These are phyloP conservation scores for Cydonia oblonga DNA, from an alignment of 331 rosid species.

Conservation along the genomic window DNA sequence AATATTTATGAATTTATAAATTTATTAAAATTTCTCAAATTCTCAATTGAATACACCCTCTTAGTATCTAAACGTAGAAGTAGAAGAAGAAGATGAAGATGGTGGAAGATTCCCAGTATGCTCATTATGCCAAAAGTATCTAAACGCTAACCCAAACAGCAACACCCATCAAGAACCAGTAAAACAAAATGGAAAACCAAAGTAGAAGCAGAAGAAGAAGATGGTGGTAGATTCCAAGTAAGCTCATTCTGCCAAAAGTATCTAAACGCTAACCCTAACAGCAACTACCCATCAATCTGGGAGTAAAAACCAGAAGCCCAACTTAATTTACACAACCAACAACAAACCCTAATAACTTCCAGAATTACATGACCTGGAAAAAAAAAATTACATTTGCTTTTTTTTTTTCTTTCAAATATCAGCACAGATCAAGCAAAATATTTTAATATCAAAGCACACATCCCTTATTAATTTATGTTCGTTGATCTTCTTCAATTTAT, in stretches of 20 bases:
- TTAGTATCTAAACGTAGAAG: too few species aligned
- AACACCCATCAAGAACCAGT: neutral
- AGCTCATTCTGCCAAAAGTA: neutral
- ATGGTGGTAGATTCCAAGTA: neutral
- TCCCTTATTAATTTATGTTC: too few species aligned
- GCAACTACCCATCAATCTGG: neutral
- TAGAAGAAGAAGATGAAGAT: too few species aligned
- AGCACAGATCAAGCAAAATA: neutral
- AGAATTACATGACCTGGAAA: neutral
- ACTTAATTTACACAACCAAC: neutral
- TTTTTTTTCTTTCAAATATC: neutral
- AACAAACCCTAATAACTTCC: constrained; percentile 11
- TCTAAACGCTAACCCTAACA: neutral
- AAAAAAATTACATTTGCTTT: neutral
- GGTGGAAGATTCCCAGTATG: too few species aligned
- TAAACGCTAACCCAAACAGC: too few species aligned
- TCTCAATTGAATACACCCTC: too few species aligned
- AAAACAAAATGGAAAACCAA: neutral
- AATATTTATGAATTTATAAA: too few species aligned
- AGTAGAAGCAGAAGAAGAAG: neutral
- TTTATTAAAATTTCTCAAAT: too few species aligned
- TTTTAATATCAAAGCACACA: neutral
- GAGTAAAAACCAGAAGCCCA: neutral
- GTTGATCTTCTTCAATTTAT: too few species aligned
- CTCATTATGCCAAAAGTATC: too few species aligned